A percentile compares a stretch with the other conserved stretches of the same genome.
These are phyloP conservation scores for Hypoxylon sp. DNA, from an alignment of 2,329 filamentous ascomycete species.

Conservation along the genomic window DNA sequence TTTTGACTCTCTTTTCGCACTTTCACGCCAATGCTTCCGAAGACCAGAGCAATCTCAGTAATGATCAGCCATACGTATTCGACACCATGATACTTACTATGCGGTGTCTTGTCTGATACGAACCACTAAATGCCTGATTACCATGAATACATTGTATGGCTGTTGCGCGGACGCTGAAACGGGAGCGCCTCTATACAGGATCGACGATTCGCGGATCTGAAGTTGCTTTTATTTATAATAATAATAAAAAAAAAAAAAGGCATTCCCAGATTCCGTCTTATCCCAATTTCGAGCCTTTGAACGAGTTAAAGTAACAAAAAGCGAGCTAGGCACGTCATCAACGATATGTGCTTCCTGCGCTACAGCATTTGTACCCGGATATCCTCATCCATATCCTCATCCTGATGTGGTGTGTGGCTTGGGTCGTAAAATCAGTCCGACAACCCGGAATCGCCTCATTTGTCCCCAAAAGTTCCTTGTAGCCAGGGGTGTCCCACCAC, in stretches of 20 bases:
- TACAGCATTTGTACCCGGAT: slow-evolving; percentile 1
- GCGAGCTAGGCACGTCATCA: slow-evolving; percentile 21
- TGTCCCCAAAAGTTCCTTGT: slow-evolving; percentile 11
- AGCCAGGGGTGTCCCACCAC: slow-evolving; percentile 8
- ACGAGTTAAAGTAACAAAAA: slow-evolving; percentile 21
- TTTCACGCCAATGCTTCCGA: neutral
- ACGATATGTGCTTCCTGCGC: neutral
- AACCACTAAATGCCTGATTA: neutral
- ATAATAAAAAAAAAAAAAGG: too few relatives aligned
- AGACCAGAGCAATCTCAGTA: neutral
- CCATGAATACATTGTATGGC: neutral
- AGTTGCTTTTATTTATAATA: slow-evolving; percentile 14
- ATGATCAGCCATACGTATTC: neutral
- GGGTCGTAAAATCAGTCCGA: slow-evolving; percentile 23
- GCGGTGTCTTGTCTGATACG: neutral
- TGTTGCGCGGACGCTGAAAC: slow-evolving; percentile 1
- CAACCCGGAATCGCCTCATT: slow-evolving; percentile 21
- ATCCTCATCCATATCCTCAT: neutral
- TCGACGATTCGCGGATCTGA: slow-evolving; percentile 16
- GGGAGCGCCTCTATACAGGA: slow-evolving; percentile 1
- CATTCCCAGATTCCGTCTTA: slow-evolving; percentile 28
- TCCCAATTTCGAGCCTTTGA: slow-evolving; percentile 18
- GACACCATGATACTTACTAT: neutral
- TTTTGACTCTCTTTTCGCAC: neutral
- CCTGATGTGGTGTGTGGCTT: slow-evolving; percentile 27